phyloP scores from a whole-genome alignment of 2,329 filamentous ascomycete species.

The Penicillium sp. region DNA sequence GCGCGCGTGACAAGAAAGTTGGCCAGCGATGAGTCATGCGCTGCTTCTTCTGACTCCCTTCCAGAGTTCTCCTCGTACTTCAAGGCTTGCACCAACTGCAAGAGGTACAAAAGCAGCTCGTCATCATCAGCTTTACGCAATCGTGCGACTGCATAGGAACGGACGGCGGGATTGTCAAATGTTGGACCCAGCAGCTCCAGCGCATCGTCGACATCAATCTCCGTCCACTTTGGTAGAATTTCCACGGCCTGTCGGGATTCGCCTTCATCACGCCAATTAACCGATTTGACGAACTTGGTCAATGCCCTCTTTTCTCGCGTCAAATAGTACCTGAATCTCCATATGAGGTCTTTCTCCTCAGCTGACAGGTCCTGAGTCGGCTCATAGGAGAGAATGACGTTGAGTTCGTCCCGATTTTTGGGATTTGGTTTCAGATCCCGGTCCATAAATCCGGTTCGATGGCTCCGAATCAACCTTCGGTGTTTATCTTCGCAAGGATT shows the following conservation, averaged over 20 bases:
- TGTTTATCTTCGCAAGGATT: slow-evolving; percentile 97
- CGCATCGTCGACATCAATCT: slow-evolving; percentile 95
- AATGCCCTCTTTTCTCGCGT: slow-evolving; percentile 86
- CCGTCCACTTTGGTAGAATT: slow-evolving; percentile 85
- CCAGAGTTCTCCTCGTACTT: slow-evolving; percentile 80
- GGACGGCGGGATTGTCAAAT: slow-evolving; percentile 80
- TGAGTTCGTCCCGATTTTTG: slow-evolving; percentile 89
- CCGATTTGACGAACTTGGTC: slow-evolving; percentile 97
- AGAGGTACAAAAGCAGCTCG: slow-evolving; percentile 80
- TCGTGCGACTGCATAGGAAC: slow-evolving; percentile 88
- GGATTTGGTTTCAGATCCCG: slow-evolving; percentile 94
- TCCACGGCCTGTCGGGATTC: slow-evolving; percentile 87
- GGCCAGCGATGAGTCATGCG: slow-evolving; percentile 75
- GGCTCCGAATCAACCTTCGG: slow-evolving; percentile 80
- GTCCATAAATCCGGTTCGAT: slow-evolving; percentile 88
- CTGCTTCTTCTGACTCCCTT: slow-evolving; percentile 55
- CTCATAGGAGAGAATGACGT: slow-evolving; percentile 83
- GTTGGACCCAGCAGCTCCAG: slow-evolving; percentile 87
- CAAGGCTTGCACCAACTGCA: slow-evolving; percentile 91
- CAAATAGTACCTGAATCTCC: slow-evolving; percentile 94
- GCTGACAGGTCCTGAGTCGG: slow-evolving; percentile 81
- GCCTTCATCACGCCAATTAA: slow-evolving; percentile 81
- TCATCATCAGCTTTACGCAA: slow-evolving; percentile 88
- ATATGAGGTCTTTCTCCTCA: slow-evolving; percentile 92
- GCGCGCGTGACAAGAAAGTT: slow-evolving; percentile 84